Base-by-base conservation (phyloP, 2,329 filamentous ascomycete genomes). In the Rasamsonia emersonii region DNA sequence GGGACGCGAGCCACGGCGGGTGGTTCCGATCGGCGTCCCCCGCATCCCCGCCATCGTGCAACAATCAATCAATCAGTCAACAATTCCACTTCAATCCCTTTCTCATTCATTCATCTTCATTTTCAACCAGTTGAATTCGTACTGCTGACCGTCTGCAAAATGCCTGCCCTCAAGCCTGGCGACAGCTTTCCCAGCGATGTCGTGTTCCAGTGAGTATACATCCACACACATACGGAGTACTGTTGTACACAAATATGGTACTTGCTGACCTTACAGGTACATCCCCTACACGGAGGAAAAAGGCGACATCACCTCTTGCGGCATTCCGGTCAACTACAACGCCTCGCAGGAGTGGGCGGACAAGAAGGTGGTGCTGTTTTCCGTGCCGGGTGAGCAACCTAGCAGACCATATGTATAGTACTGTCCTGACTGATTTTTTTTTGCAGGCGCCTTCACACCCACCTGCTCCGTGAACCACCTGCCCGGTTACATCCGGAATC, bases 391-490 rank as follows among this genome's bases (percentile, higher is more conserved):
- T 65, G 42, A 32, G 54, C 50, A 11, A 23, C n/a, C n/a, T n/a
- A n/a, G n/a, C n/a, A n/a, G n/a, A n/a, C n/a, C n/a, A n/a, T n/a
- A n/a, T 16, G 9, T 10, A 20, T 15, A 4, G 14, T 23, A 6
- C 30, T 9, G 11, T n/a, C 19, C 16, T 10, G 4, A 9, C 13
- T 17, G 8, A 8, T 23, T 23, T 23, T 23, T 23, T 23, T 7
- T 23, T 23, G 7, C 20, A 61, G 79, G 80, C 44, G 84, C 84
- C 47, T 93, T 93, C 72, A 93, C 85, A 23, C 85, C 86, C 17
- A 82, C 82, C 49, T 93, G 86, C 75, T 81, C 83, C 47, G 79
- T 75, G 52, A 71, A 72, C 58, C 86, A 93, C 67, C 68, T 93
- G 40, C 82, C 84, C 39, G 80, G 81, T 39, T 93, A 86, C 71